These are phyloP conservation scores for Phaeosphaeria sp. DNA, from an alignment of 2,329 filamentous ascomycete genomes.

Conservation along the genomic window DNA sequence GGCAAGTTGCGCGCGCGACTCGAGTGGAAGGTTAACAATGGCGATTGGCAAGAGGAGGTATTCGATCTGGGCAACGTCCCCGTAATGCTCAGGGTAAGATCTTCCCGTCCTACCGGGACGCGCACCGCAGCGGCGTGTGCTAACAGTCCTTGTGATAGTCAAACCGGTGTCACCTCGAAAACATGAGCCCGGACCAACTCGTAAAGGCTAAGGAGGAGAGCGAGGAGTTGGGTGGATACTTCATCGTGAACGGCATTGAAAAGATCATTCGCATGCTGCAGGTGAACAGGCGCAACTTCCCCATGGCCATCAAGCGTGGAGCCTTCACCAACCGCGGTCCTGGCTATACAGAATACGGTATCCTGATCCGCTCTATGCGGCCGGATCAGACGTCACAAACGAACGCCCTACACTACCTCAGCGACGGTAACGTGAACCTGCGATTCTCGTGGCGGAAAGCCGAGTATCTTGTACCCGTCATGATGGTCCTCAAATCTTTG, in stretches of 20 bases:
- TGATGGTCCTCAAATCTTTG: constrained; percentile 96
- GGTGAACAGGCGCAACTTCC: constrained; percentile 89
- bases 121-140: constrained; percentile 21
- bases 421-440: constrained; percentile 94
- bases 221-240: constrained; percentile 95
- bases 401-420: constrained; percentile 94
- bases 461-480: constrained; percentile 91
- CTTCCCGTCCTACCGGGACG: constrained; percentile 9
- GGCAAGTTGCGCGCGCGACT: constrained; percentile 83
- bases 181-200: constrained; percentile 80
- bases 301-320: constrained; percentile 89
- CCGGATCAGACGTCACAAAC: constrained; percentile 99
- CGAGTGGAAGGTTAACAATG: constrained; percentile 86
- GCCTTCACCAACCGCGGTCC: constrained; percentile 89
- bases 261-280: constrained; percentile 94
- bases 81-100: constrained; percentile 84
- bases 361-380: constrained; percentile 88
- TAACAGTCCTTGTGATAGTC: constrained; percentile 62
- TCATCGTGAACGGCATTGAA: constrained; percentile 96
- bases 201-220: constrained; percentile 92
- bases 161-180: constrained; percentile 88
- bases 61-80: constrained; percentile 89
- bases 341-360: constrained; percentile 87
- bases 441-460: constrained; percentile 98
- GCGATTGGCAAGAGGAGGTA: constrained; percentile 80